Evolutionary conservation across 108 stramenopile species (phyloP), one percentile per base, ranked within the genome.

Genomic region (Fragilariopsis cylindrus): DNA sequence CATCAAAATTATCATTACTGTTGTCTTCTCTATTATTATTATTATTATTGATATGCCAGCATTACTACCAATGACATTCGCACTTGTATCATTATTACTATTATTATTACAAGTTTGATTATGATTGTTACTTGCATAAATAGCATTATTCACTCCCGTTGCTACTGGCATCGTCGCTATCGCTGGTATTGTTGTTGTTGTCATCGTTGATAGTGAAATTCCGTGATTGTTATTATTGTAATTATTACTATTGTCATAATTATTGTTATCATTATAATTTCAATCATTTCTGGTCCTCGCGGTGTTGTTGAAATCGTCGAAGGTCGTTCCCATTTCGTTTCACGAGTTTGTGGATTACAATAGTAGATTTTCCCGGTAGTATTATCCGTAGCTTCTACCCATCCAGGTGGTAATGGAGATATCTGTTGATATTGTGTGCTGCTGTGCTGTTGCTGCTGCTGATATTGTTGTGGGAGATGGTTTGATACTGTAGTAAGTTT

Each of bases 261-360:
- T 7, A 67, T 41, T 41, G 55, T 5, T 48, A 6, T 43, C 19
- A 44, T 4, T 7, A 13, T 41, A 15, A 21, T 16, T 39, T 41
- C 43, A 45, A 39, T 4, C 15, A 19, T 11, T 13, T 11, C 11
- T 60, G 60, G 16, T 13, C 16, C 19, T 60, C 18, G 60, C 19
- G 60, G 21, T 21, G 54, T 48, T 19, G 46, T 46, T 44, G 47
- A 45, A 45, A 44, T 8, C n/a, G 16, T n/a, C 5, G 57, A 52
- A 3, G 88, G 88, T 48, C 63, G 69, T 40, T 87, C 87, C 90
- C 88, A 92, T 15, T 73, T 60, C 3, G 90, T 87, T 63, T 70
- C 74, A 41, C 71, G 57, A 3, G 70, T 75, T 7, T 40, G 42
- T 46, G 80, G 76, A 56, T 88, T 87, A 75, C 66, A 84, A 64